Evolutionary conservation across 1,139 yeast genomes (phyloP), one percentile per base, ranked within the genome.

Genomic region (Tardiomyces depauwii): DNA sequence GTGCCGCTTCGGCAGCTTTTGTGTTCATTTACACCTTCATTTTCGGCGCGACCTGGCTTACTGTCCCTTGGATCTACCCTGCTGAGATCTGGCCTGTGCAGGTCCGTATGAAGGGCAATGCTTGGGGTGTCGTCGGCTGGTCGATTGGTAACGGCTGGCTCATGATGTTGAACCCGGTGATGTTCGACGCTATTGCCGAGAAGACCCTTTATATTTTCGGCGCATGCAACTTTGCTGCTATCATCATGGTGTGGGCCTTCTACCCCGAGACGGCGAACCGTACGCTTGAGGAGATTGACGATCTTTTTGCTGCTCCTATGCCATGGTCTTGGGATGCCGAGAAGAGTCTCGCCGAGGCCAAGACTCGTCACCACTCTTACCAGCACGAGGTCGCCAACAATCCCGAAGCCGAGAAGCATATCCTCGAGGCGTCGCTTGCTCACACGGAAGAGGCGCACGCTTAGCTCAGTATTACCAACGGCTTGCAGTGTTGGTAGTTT

Each of bases 231-330:
- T 44, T 56, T 42, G 45, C 41, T 43, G 64, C 65, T 44, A 63
- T 67, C 65, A 45, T 42, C 11, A 41, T 51, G 52, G 75, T 72
- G 28, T 70, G 58, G 57, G 62, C 72, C 55, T 70, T 72, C 49
- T 63, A 60, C 45, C 80, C 80, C 25, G 82, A 77, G 62, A 77
- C 82, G 6, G 75, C 74, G 57, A 76, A 73, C 51, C 71, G 71
- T 60, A 75, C 81, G 18, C 67, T 77, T 57, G 82, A 77, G 63
- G 80, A 77, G 62, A 74, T 77, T 51, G 80, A 77, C 54, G 76
- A 78, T 67, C 64, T 57, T 42, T 62, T 60, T 10, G 4, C 36
- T 10, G 36, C 36, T 30, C 36, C 36, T 4, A 30, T 30, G 36
- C 36, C 36, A 3, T 30, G 36, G 36, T 13, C 16, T 4, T 30